phyloP scores from a whole-genome alignment of 768 basidiomycete genomes.

The Lyophyllum semitale region DNA sequence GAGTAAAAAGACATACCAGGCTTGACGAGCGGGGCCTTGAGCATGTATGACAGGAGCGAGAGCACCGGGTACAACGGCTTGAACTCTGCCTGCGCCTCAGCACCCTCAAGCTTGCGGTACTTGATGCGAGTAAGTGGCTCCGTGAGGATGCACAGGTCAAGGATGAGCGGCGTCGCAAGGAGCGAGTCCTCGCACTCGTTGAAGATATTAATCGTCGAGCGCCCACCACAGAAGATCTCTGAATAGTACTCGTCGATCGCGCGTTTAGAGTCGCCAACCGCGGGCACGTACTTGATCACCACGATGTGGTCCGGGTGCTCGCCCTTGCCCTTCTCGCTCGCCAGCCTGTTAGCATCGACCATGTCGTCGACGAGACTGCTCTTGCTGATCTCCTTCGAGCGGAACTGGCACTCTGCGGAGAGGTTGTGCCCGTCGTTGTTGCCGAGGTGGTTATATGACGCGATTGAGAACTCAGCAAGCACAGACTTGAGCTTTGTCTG shows the following conservation, averaged over 20 bases:
- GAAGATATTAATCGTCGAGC: conserved; percentile 94
- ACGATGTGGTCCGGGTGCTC: conserved; percentile 98
- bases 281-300: conserved; percentile 96
- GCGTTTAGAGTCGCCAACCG: conserved; percentile 95
- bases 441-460: conserved; percentile 97
- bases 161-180: conserved; percentile 92
- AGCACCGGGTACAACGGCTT: conserved; percentile 87
- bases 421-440: conserved; percentile 97
- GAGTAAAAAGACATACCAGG: conserved; percentile 50
- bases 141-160: conserved; percentile 90
- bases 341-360: conserved; percentile 87
- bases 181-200: conserved; percentile 99
- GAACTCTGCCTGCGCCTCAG: conserved; percentile 55
- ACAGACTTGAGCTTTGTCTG: conserved; percentile 98
- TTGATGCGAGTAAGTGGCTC: conserved; percentile 92
- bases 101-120: conserved; percentile 64
- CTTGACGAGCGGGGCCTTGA: conserved; percentile 97
- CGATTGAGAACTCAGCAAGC: conserved; percentile 95
- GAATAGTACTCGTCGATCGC: conserved; percentile 99
- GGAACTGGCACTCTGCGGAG: conserved; percentile 90
- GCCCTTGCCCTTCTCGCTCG: conserved; percentile 68
- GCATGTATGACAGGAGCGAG: conserved; percentile 94
- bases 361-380: conserved; percentile 97
- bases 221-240: conserved; percentile 95
- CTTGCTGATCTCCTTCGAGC: conserved; percentile 98